These are phyloP conservation scores for Ophiosphaerella herpotricha DNA, from an alignment of 2,329 filamentous ascomycete species.

Conservation along the genomic window DNA sequence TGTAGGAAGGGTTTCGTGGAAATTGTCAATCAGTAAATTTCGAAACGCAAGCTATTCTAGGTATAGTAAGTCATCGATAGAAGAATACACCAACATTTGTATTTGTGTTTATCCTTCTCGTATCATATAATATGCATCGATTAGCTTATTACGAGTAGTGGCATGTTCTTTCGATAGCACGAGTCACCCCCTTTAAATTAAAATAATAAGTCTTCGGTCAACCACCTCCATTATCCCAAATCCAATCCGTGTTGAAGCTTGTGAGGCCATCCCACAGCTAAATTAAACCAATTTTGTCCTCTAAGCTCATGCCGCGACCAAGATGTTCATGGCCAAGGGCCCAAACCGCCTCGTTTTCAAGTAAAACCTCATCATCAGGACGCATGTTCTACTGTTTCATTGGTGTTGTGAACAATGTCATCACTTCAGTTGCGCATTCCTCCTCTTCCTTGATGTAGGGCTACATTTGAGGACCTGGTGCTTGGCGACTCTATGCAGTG, in stretches of 20 bases:
- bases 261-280: constrained; percentile 1
- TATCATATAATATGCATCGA: too few species aligned
- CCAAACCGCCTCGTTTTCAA: constrained; percentile 3
- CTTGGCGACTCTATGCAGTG: constrained; percentile 14
- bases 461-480: constrained; percentile 21
- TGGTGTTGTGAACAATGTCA: constrained; percentile 8
- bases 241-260: too few species aligned
- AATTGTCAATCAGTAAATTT: background rate
- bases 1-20: background rate
- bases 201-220: too few species aligned
- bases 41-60: too few species aligned
- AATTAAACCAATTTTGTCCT: background rate
- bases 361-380: constrained; percentile 10
- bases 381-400: constrained; percentile 15
- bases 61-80: too few species aligned
- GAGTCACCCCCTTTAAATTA: too few species aligned
- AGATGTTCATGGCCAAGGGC: background rate
- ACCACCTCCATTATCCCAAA: too few species aligned
- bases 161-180: too few species aligned
- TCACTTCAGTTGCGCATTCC: constrained; percentile 12
- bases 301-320: background rate
- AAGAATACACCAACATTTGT: too few species aligned
- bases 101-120: too few species aligned
- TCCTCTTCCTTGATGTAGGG: constrained; percentile 7
- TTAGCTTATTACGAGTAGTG: too few species aligned